Evolutionary conservation across 306 rosid species (phyloP).

Genomic region (Ziziphus jujuba): DNA sequence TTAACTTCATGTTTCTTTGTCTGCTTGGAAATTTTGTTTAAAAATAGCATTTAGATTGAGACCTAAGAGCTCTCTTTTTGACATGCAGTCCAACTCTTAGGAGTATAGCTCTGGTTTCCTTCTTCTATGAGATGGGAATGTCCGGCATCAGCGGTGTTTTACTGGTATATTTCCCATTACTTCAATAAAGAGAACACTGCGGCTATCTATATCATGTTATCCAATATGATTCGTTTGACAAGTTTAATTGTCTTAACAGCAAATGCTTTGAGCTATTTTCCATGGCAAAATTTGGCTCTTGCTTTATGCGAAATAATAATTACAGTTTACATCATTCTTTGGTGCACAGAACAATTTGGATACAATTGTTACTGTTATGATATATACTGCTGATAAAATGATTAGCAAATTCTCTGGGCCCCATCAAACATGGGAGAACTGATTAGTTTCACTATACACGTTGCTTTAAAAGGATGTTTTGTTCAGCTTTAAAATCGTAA

Average conservation of each 20-base stretch:
- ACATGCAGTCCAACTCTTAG: slow-evolving; percentile 69
- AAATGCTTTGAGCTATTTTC: no score
- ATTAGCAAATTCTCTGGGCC: no score
- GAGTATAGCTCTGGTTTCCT: slow-evolving; percentile 66
- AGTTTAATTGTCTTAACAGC: no score
- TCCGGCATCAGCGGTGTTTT: slow-evolving; percentile 61
- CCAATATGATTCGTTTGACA: neutral
- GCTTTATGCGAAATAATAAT: no score
- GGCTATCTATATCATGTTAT: neutral
- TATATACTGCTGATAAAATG: no score
- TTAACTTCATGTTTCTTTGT: neutral
- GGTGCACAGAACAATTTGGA: no score
- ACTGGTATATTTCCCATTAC: slow-evolving; percentile 44
- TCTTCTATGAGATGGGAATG: slow-evolving; percentile 84
- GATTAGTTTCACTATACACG: no score
- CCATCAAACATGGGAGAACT: no score
- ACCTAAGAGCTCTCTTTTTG: slow-evolving; percentile 7
- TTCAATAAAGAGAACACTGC: neutral
- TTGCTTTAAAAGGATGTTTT: neutral
- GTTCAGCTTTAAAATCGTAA: neutral
- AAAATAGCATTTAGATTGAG: neutral
- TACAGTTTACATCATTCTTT: no score
- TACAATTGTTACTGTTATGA: no score
- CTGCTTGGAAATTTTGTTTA: no score
- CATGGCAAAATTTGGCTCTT: no score